A percentile compares a stretch with the other conserved stretches of the same genome.
Conservation (phyloP, 163 green algal genomes). For the Chlamydomonas reinhardtii region DNA sequence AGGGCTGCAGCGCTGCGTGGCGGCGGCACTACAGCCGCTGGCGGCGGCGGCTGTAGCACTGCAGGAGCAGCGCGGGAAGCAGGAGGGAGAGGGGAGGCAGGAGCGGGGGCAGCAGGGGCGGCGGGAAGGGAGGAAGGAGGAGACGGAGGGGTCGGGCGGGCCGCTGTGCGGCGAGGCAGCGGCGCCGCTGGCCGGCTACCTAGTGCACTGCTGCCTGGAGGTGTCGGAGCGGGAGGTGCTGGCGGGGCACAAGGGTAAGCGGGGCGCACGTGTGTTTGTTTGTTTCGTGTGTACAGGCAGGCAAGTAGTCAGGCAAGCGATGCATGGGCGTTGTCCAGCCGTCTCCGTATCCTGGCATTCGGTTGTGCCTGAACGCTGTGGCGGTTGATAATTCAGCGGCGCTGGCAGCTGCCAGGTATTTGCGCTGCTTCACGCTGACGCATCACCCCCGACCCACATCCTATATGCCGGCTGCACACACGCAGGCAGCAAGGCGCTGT, state of each 20-base stretch:
- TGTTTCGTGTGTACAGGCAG: no score
- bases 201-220: conserved; percentile 59
- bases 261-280: no score
- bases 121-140: not conserved
- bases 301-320: no score
- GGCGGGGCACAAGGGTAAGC: conserved; percentile 39
- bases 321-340: no score
- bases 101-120: not conserved
- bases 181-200: conserved; percentile 48
- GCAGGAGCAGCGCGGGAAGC: no score
- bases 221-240: conserved; percentile 65
- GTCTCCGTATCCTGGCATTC: no score
- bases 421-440: no score
- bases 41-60: not conserved
- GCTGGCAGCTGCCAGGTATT: no score
- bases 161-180: not conserved
- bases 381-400: no score
- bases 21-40: conserved; percentile 23
- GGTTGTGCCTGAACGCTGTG: no score
- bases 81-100: no score
- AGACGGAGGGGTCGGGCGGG: not conserved
- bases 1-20: conserved; percentile 4
- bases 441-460: not conserved
- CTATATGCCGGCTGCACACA: no score
- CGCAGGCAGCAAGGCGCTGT: conserved; percentile 71